Conservation (phyloP, 2,329 filamentous ascomycete species). For the Fusarium subglutinans region DNA sequence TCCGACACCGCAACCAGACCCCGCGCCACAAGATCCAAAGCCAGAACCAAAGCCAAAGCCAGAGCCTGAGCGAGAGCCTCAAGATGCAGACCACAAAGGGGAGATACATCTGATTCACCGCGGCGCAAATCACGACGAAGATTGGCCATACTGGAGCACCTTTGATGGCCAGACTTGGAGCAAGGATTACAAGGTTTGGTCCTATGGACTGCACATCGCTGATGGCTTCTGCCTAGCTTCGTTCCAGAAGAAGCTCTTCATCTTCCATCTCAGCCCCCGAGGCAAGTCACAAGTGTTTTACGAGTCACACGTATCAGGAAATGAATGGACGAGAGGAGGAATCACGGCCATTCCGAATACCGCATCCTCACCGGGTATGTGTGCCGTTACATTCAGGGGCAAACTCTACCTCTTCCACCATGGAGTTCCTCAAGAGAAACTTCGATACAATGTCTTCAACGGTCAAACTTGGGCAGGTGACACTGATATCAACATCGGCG, state of each 20-base stretch:
- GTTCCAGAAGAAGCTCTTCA: not conserved
- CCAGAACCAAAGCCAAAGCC: not conserved
- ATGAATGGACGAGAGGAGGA: not conserved
- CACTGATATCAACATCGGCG: not conserved
- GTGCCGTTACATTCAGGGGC: not conserved
- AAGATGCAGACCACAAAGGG: not conserved
- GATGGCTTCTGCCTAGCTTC: not conserved
- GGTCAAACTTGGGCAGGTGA: not conserved
- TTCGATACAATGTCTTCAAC: not conserved
- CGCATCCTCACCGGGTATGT: not conserved
- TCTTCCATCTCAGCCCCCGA: not conserved
- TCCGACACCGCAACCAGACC: not conserved
- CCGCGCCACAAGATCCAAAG: not conserved
- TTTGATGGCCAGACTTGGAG: not conserved
- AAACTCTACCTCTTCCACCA: not conserved
- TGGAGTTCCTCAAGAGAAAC: not conserved
- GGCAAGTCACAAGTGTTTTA: not conserved
- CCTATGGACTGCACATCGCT: rapidly evolving
- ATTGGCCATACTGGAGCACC: not conserved
- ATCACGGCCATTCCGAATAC: not conserved
- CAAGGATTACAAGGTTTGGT: not conserved
- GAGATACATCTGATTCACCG: not conserved
- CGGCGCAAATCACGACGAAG: not conserved
- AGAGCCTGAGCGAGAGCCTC: not conserved
- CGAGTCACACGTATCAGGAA: not conserved